Evolutionary conservation across 805 yeast species (phyloP).

Genomic region (Kazachstania kunashirensis): DNA sequence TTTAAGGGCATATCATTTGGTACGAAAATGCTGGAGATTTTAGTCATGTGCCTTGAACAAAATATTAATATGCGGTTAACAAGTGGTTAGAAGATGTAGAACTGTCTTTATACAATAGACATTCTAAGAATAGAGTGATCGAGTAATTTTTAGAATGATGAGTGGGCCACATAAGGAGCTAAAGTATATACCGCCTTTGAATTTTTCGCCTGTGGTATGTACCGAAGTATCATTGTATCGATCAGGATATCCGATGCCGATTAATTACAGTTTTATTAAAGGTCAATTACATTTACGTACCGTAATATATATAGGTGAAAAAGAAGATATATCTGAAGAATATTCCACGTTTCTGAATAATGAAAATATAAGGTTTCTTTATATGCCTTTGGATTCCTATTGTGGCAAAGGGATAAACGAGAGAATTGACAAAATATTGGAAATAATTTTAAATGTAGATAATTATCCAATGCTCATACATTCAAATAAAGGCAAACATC

Average conservation of each 20-base stretch:
- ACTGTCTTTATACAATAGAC: no score
- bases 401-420: slow-evolving; percentile 60
- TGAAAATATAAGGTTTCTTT: slow-evolving; percentile 45
- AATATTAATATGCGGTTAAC: no score
- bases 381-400: slow-evolving; percentile 59
- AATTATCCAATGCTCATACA: slow-evolving; percentile 86
- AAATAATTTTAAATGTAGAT: slow-evolving; percentile 46
- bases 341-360: slow-evolving; percentile 60
- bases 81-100: no score
- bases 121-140: no score
- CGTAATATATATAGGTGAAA: slow-evolving; percentile 77
- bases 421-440: slow-evolving; percentile 47
- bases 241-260: slow-evolving; percentile 88
- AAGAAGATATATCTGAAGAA: slow-evolving; percentile 40
- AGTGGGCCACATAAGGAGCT: no score
- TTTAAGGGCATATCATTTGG: no score
- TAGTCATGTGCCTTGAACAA: no score
- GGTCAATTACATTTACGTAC: slow-evolving; percentile 59
- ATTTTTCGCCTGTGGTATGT: slow-evolving; percentile 63
- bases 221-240: slow-evolving; percentile 74
- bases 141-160: no score
- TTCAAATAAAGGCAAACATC: slow-evolving; percentile 94
- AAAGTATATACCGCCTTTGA: slow-evolving; percentile 79
- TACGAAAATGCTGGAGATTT: no score
- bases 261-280: slow-evolving; percentile 69